Percentiles rank a stretch among this genome's conserved stretches.
Conservation (phyloP, 441 rosid species). For the Arabidopsis lyrata region DNA sequence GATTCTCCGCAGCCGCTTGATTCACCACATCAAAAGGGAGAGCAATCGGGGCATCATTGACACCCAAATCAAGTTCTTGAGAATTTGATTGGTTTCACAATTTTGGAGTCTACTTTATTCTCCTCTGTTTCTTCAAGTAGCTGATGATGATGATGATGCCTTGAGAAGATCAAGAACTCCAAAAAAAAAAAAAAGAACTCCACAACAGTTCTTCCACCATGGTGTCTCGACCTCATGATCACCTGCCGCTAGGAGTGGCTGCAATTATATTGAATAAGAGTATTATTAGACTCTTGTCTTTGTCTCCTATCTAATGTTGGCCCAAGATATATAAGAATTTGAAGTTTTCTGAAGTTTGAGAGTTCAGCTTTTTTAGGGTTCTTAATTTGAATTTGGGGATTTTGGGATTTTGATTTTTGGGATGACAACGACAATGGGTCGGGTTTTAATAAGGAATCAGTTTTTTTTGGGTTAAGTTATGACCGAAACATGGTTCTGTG, state of each 20-base stretch:
- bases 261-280: slow-evolving; percentile 7
- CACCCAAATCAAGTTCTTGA: background rate
- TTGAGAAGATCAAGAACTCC: slow-evolving; percentile 41
- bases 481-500: too few species aligned
- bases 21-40: too few species aligned
- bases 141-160: slow-evolving; percentile 14
- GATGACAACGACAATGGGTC: too few species aligned
- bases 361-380: too few species aligned
- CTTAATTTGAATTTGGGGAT: too few species aligned
- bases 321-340: background rate
- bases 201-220: slow-evolving; percentile 47
- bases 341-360: background rate
- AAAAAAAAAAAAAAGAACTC: too few species aligned
- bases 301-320: background rate
- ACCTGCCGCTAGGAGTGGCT: slow-evolving; percentile 38
- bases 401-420: too few species aligned
- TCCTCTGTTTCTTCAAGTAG: slow-evolving; percentile 23
- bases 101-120: slow-evolving; percentile 23
- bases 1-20: too few species aligned
- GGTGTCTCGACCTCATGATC: slow-evolving; percentile 32
- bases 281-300: background rate
- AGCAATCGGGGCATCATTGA: too few species aligned
- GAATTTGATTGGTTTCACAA: slow-evolving; percentile 29
- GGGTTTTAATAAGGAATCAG: too few species aligned
- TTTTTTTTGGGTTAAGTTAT: too few species aligned